Percentiles rank a stretch among this genome's conserved stretches.
Conservation (phyloP, 768 basidiomycete genomes). For the Auricularia sp. region DNA sequence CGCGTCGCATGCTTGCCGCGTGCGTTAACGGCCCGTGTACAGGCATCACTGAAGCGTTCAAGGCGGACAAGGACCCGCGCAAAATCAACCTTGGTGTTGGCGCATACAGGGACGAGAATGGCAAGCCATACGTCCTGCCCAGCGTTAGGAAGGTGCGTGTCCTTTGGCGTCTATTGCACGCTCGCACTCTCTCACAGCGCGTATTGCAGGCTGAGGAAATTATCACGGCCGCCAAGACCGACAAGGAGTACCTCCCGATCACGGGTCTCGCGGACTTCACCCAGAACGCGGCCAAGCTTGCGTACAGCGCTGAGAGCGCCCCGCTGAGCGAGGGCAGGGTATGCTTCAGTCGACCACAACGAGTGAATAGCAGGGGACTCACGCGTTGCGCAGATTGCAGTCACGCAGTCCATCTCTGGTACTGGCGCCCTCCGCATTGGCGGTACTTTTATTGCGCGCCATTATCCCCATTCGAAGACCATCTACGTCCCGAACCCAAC, state of each 20-base stretch:
- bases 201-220: slow-evolving; percentile 61
- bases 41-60: slow-evolving; percentile 94
- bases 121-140: slow-evolving; percentile 89
- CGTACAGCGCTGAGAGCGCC: slow-evolving; percentile 74
- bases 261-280: slow-evolving; percentile 84
- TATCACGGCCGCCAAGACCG: slow-evolving; percentile 51
- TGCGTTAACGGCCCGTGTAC: slow-evolving; percentile 10
- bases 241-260: slow-evolving; percentile 97
- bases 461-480: slow-evolving; percentile 76
- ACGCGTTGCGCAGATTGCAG: slow-evolving; percentile 47
- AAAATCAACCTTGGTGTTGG: slow-evolving; percentile 99
- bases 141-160: slow-evolving; percentile 71
- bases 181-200: slow-evolving; percentile 6
- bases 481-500: slow-evolving; percentile 91
- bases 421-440: slow-evolving; percentile 97
- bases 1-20: neutral
- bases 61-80: slow-evolving; percentile 81
- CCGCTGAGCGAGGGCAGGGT: slow-evolving; percentile 67
- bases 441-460: slow-evolving; percentile 80
- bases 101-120: slow-evolving; percentile 86
- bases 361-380: neutral
- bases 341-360: slow-evolving; percentile 21
- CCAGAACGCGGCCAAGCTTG: slow-evolving; percentile 77
- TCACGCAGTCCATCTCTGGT: slow-evolving; percentile 93
- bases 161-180: slow-evolving; percentile 1